Conservation (phyloP, 192 early-diverging fungal species). For the Lunasporangiospora selenospora region DNA sequence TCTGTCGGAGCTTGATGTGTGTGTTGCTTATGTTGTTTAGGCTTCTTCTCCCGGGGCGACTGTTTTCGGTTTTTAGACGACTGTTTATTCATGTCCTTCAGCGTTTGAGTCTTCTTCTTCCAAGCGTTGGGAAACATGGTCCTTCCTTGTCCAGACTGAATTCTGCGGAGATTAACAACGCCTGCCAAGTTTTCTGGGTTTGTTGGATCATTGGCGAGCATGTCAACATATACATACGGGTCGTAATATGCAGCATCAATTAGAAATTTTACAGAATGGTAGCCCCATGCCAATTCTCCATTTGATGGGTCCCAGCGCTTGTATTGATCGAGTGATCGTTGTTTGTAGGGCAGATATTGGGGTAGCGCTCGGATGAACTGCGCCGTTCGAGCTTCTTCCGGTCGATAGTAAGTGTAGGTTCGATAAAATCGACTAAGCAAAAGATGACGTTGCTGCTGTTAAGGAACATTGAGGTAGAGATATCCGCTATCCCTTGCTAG, state of each 20-base stretch:
- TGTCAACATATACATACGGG: constrained; percentile 31
- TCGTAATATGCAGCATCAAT: constrained; percentile 31
- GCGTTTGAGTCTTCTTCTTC: too few species aligned
- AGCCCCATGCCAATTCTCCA: constrained; percentile 43
- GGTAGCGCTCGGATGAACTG: constrained; percentile 26
- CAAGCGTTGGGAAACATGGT: too few species aligned
- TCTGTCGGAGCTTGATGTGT: too few species aligned
- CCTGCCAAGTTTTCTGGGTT: constrained; percentile 34
- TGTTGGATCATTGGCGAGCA: constrained; percentile 34
- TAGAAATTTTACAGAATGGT: constrained; percentile 32
- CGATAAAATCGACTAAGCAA: constrained; percentile 25
- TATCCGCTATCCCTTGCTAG: neutral
- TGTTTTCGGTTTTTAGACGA: too few species aligned
- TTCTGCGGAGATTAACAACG: too few species aligned
- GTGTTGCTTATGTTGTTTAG: too few species aligned
- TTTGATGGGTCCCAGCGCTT: constrained; percentile 18
- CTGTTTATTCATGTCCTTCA: too few species aligned
- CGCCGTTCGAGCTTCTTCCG: constrained; percentile 3
- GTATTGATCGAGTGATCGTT: constrained; percentile 31
- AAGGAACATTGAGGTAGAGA: neutral
- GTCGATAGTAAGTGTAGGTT: constrained; percentile 37
- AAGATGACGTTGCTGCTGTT: neutral
- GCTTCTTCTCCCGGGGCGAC: too few species aligned
- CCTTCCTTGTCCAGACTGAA: too few species aligned
- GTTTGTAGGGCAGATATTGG: constrained; percentile 17